Conservation (phyloP, 768 basidiomycete species). For the Tubosaeta sp. region DNA sequence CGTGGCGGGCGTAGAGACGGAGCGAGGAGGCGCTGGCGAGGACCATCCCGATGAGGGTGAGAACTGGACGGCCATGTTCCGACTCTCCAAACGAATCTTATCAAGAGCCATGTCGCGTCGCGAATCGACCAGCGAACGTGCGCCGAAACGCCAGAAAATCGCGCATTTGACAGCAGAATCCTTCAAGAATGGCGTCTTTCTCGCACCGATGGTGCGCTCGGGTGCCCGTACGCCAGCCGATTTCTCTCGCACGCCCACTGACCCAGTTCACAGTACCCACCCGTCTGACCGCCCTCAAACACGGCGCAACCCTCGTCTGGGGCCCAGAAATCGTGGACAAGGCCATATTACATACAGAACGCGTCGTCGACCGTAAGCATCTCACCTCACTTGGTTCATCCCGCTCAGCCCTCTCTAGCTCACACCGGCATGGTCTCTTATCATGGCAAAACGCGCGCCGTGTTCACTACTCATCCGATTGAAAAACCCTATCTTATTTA, state of each 20-base stretch:
- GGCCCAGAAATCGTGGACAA: conserved; percentile 96
- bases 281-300: conserved; percentile 80
- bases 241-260: not conserved
- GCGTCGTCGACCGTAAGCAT: conserved; percentile 80
- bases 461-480: conserved; percentile 90
- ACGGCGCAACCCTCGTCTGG: conserved; percentile 95
- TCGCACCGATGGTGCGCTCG: conserved; percentile 99
- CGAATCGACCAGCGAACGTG: conserved; percentile 38
- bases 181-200: conserved; percentile 85
- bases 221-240: conserved; percentile 66
- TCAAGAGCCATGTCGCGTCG: conserved; percentile 47
- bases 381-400: not conserved
- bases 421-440: conserved; percentile 84
- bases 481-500: conserved; percentile 94
- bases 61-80: conserved; percentile 1
- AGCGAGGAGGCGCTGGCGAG: not conserved
- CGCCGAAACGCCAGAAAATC: conserved; percentile 50
- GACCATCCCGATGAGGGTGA: not conserved
- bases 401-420: conserved; percentile 42
- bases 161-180: conserved; percentile 64
- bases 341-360: conserved; percentile 81
- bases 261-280: conserved; percentile 61
- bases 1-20: not conserved
- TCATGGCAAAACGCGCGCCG: conserved; percentile 75
- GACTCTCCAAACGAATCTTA: not conserved